These are phyloP conservation scores for Auriscalpium microsporum DNA, from an alignment of 768 basidiomycete genomes.

Conservation along the genomic window DNA sequence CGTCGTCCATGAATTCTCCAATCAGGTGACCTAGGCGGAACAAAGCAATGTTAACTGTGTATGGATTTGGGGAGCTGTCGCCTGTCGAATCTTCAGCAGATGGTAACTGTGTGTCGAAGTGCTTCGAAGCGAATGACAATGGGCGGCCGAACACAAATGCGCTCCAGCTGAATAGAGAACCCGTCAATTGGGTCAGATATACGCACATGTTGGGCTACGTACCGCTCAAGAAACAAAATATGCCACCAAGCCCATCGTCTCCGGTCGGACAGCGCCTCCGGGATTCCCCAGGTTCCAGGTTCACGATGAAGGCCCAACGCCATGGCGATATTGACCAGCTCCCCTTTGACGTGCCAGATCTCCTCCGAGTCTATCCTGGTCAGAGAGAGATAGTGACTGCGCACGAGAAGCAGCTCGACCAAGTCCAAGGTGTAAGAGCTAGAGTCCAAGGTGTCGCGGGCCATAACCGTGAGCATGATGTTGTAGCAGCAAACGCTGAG, in stretches of 20 bases:
- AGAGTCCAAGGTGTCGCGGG: slow-evolving; percentile 46
- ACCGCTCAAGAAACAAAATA: slow-evolving; percentile 74
- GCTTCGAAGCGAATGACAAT: slow-evolving; percentile 64
- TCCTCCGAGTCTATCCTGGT: slow-evolving; percentile 73
- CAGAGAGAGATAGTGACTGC: slow-evolving; percentile 65
- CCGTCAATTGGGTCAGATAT: slow-evolving; percentile 3
- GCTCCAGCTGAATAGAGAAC: slow-evolving; percentile 54
- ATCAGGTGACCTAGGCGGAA: slow-evolving; percentile 72
- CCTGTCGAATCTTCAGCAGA: slow-evolving; percentile 55
- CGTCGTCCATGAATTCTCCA: slow-evolving; percentile 81
- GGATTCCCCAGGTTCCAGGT: slow-evolving; percentile 72
- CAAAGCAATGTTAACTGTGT: slow-evolving; percentile 66
- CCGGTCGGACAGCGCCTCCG: slow-evolving; percentile 60
- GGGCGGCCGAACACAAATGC: slow-evolving; percentile 84
- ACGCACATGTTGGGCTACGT: slow-evolving; percentile 15
- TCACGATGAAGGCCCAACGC: slow-evolving; percentile 85
- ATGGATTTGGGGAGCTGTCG: slow-evolving; percentile 58
- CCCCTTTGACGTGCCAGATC: slow-evolving; percentile 68
- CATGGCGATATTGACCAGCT: slow-evolving; percentile 64
- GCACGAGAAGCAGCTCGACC: slow-evolving; percentile 63
- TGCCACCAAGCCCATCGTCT: slow-evolving; percentile 91
- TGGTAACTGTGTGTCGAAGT: slow-evolving; percentile 77
- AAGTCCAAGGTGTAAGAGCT: slow-evolving; percentile 55
- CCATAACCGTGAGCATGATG: slow-evolving; percentile 55
- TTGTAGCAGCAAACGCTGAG: slow-evolving; percentile 62